Conservation (phyloP, 2,329 filamentous ascomycete genomes). For the Calonectria ilicicola region DNA sequence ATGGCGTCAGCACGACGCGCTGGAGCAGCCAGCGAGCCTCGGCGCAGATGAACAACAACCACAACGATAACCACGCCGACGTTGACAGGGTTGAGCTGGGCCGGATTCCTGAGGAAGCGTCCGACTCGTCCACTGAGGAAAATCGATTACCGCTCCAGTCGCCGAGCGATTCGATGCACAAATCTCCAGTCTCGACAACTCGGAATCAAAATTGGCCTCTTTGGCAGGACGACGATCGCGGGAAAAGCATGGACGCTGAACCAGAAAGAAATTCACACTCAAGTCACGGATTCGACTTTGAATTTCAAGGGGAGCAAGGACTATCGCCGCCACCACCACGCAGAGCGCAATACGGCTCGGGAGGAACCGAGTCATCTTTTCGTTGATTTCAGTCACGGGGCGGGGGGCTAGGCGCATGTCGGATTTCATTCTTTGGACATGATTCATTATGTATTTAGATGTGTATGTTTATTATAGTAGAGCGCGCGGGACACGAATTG, state of each 20-base stretch:
- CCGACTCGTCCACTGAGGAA: neutral
- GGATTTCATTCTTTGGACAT: constrained; percentile 4
- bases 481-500: constrained; percentile 1
- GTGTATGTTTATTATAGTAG: constrained; percentile 9
- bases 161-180: constrained; percentile 4
- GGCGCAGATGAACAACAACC: constrained; percentile 8
- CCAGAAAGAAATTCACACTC: constrained; percentile 29
- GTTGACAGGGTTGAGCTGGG: constrained; percentile 32
- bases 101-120: constrained; percentile 36
- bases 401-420: neutral
- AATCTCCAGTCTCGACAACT: constrained; percentile 2
- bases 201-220: constrained; percentile 34
- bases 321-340: constrained; percentile 36
- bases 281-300: constrained; percentile 36
- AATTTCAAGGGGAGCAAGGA: constrained; percentile 34
- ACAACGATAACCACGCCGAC: constrained; percentile 15
- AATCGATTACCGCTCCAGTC: neutral
- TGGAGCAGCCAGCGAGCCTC: constrained; percentile 41
- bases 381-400: neutral
- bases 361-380: neutral
- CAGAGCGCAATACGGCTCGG: neutral
- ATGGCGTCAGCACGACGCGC: constrained; percentile 29
- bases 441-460: constrained; percentile 6
- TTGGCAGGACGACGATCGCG: constrained; percentile 18
- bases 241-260: constrained; percentile 32